Base-by-base conservation (phyloP, 768 basidiomycete species). In the Hygrophorus pudorinus region DNA sequence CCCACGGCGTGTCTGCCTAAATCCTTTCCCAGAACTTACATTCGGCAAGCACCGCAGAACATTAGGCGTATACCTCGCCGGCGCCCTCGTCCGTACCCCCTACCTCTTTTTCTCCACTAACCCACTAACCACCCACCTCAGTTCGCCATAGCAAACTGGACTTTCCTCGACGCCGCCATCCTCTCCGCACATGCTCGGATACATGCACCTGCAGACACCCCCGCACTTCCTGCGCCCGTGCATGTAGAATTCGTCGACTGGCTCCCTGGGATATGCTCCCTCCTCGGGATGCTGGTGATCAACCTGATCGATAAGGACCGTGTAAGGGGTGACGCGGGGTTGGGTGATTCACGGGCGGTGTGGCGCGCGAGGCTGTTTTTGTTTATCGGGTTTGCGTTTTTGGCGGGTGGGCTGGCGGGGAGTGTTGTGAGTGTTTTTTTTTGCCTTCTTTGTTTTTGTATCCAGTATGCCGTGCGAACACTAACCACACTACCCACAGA, bases 351-450 rank as follows among this genome's bases (percentile, higher is more conserved):
- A 0, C 68, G 79, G 1, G 85, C 89, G 2, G 90, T 96, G 12
- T 96, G 91, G 90, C 71, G 87, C 50, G 94, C 94, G 5, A 68
- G 93, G 24, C 64, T 96, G 51, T 79, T 94, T 57, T 61, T 98
- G 49, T 99, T 99, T 63, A 74, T 97, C 47, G 94, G 94, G 1
- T 96, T 99, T 56, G 92, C 94, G 1, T 61, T 98, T 37, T 92
- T 99, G 91, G 96, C 96, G 2, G 94, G 96, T 6, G 96, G 96
- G 0, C 59, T 98, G 36, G 96, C 94, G n/a, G 96, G 94, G 40
- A 93, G 91, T 57, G 78, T 96, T 59, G 93, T 97, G 57, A 55
- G 92, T 78, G 21, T 14, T 31, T 31, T 29, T 33, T 21, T 42
- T 41, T 35, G 4, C 20, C 17, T 39, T 5, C 30, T n/a, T 36